These are phyloP conservation scores for Alectoria sarmentosa DNA, from an alignment of 495 filamentous ascomycete species.

Conservation along the genomic window DNA sequence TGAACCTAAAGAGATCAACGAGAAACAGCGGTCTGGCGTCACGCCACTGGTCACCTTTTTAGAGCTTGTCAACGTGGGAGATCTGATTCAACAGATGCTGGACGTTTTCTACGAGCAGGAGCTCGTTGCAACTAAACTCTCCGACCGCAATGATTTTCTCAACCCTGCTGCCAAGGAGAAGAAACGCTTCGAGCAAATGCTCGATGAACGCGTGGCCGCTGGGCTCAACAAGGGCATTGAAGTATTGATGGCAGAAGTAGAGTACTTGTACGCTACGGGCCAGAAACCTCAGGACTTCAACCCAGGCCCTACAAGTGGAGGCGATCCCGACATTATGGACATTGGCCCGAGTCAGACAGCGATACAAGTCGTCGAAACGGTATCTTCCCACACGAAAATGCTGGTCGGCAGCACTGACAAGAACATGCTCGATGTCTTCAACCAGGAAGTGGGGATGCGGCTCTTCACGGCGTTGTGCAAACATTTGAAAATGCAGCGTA, in stretches of 20 bases:
- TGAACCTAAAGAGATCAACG: conserved; percentile 76
- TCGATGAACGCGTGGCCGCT: conserved; percentile 93
- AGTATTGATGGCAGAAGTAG: conserved; percentile 96
- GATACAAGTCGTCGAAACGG: conserved; percentile 69
- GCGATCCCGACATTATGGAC: conserved; percentile 50
- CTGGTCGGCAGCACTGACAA: conserved; percentile 91
- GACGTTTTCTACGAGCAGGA: conserved; percentile 99
- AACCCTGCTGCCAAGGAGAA: conserved; percentile 88
- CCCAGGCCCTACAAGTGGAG: conserved; percentile 49
- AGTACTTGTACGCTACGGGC: conserved; percentile 85
- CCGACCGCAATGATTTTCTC: conserved; percentile 89
- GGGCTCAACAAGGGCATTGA: conserved; percentile 97
- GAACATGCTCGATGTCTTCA: conserved; percentile 96
- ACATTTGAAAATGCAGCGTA: conserved; percentile 90
- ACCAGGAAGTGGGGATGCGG: conserved; percentile 91
- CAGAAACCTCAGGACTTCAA: conserved; percentile 89
- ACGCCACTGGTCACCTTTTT: conserved; percentile 92
- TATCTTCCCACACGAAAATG: conserved; percentile 84
- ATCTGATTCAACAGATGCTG: conserved; percentile 98
- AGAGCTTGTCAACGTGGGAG: conserved; percentile 95
- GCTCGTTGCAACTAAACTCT: conserved; percentile 70
- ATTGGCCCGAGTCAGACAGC: conserved; percentile 79
- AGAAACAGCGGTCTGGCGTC: conserved; percentile 64
- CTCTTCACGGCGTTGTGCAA: conserved; percentile 89
- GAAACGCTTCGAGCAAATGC: conserved; percentile 98